Evolutionary conservation across 257 asterid genomes (phyloP).

Genomic region (Mitragyna speciosa): DNA sequence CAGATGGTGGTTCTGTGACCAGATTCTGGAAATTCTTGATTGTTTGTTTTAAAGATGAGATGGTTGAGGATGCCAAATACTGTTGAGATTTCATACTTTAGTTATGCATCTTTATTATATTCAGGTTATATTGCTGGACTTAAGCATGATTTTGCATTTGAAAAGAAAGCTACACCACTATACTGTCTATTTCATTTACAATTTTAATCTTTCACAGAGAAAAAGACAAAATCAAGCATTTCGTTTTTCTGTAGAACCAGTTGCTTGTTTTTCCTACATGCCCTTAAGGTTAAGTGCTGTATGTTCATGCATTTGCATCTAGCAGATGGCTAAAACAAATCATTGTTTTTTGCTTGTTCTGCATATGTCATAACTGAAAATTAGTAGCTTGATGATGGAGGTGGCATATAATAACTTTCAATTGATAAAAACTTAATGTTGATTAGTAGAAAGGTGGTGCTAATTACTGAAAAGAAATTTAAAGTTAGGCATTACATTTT

Average conservation of each 20-base stretch:
- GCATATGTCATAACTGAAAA: neutral
- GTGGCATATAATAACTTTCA: too few relatives aligned
- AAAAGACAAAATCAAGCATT: neutral
- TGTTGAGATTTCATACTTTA: neutral
- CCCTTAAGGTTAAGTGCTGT: neutral
- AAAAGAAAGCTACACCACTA: neutral
- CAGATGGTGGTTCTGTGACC: neutral
- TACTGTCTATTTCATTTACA: slow-evolving; percentile 1
- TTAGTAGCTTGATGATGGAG: neutral
- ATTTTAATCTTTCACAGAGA: neutral
- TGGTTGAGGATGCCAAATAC: neutral
- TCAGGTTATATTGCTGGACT: neutral
- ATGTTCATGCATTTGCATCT: neutral
- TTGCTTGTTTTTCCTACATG: neutral
- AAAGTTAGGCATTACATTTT: neutral
- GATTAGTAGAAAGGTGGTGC: neutral
- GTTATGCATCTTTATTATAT: neutral
- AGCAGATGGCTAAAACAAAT: neutral
- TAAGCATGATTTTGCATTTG: neutral
- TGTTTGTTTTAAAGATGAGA: neutral
- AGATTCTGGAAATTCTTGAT: neutral
- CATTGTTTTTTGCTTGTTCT: neutral
- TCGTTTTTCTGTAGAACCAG: neutral
- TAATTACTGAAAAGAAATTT: neutral
- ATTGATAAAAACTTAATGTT: neutral